Evolutionary conservation across 257 asterid species (phyloP).

Genomic region (Striga asiatica): DNA sequence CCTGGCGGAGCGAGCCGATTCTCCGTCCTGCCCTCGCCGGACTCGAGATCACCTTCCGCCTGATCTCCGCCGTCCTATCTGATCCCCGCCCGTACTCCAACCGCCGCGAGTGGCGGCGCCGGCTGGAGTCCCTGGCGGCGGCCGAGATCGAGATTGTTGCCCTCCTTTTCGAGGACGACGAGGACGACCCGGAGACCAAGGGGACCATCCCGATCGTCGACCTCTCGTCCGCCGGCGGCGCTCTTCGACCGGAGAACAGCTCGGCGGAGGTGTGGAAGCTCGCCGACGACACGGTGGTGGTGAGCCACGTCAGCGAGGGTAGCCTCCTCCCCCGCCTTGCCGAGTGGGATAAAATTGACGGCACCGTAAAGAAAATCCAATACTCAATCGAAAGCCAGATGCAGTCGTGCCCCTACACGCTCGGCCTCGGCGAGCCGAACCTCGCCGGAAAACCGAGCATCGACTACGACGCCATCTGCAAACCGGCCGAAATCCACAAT

Average conservation of each 20-base stretch:
- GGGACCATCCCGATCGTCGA: constrained; percentile 60
- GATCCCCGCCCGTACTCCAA: constrained; percentile 62
- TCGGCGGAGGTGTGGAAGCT: constrained; percentile 86
- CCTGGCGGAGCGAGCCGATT: constrained; percentile 54
- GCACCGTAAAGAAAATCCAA: constrained; percentile 45
- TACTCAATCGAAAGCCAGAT: constrained; percentile 66
- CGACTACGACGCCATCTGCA: constrained; percentile 63
- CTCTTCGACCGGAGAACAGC: constrained; percentile 45
- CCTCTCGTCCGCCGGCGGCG: constrained; percentile 32
- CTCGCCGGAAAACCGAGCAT: constrained; percentile 72
- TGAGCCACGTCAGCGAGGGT: constrained; percentile 61
- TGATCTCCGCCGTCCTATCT: constrained; percentile 55
- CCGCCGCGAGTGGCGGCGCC: constrained; percentile 67
- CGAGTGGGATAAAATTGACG: constrained; percentile 58
- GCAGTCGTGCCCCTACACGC: constrained; percentile 64
- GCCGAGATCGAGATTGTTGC: constrained; percentile 59
- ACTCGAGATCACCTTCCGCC: constrained; percentile 69
- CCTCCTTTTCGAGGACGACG: constrained; percentile 54
- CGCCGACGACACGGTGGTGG: constrained; percentile 53
- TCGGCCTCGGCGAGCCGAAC: constrained; percentile 91
- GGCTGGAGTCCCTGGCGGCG: constrained; percentile 47
- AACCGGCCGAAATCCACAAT: constrained; percentile 59
- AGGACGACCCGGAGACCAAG: constrained; percentile 39
- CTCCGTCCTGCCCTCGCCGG: constrained; percentile 64
- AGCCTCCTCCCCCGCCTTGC: constrained; percentile 68